phyloP scores from a whole-genome alignment of 768 basidiomycete species.

The Collybia nuda region DNA sequence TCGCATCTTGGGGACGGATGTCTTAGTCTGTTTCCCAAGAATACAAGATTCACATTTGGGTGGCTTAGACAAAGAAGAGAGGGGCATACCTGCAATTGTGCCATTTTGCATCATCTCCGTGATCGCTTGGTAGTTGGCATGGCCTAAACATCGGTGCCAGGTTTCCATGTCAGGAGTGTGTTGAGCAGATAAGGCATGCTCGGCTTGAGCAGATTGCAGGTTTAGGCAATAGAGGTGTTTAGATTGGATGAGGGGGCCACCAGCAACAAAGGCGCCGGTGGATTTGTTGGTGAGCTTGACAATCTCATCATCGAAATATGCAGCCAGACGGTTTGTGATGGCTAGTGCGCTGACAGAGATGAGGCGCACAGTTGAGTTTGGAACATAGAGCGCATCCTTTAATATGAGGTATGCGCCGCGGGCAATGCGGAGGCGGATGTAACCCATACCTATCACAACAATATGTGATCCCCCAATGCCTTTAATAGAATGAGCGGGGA shows the following conservation, averaged over 20 bases:
- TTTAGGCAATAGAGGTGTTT: conserved; percentile 18
- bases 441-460: conserved; percentile 21
- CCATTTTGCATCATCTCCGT: conserved; percentile 7
- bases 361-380: conserved; percentile 17
- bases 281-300: conserved; percentile 12
- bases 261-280: conserved; percentile 11
- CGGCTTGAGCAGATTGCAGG: conserved; percentile 2
- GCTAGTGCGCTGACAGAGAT: conserved; percentile 19
- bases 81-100: conserved; percentile 17
- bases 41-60: conserved; percentile 31
- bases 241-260: conserved; percentile 3
- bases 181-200: conserved; percentile 14
- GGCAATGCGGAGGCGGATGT: conserved; percentile 17
- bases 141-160: conserved; percentile 21
- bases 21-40: conserved; percentile 17
- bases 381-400: conserved; percentile 19
- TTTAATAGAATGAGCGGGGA: conserved; percentile 17
- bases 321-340: conserved; percentile 10
- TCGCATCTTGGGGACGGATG: neutral
- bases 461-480: conserved; percentile 26
- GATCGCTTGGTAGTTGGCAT: neutral
- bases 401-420: conserved; percentile 12
- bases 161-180: conserved; percentile 13
- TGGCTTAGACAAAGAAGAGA: conserved; percentile 15
- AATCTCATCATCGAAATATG: conserved; percentile 15